These are phyloP conservation scores for Gamsiella multidivaricata DNA, from an alignment of 192 early-diverging fungal genomes.

Conservation along the genomic window DNA sequence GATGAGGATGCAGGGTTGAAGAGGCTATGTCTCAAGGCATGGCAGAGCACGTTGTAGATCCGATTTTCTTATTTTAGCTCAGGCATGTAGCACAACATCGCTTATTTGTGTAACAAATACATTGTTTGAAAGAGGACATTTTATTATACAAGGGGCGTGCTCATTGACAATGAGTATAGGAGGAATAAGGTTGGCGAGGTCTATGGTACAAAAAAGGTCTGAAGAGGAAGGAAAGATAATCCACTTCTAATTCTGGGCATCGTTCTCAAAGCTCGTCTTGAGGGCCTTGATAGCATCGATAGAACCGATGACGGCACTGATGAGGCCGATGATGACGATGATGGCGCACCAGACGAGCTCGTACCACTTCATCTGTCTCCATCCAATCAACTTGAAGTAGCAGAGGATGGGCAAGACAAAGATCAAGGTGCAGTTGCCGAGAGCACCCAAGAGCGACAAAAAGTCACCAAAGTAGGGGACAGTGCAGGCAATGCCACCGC, in stretches of 20 bases:
- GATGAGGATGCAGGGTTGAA: slow-evolving; percentile 35
- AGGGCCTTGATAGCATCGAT: slow-evolving; percentile 72
- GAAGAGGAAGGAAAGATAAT: not conserved
- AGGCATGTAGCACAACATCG: too few species aligned
- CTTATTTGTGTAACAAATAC: not conserved
- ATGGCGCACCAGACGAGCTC: slow-evolving; percentile 64
- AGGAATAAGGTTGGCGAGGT: too few species aligned
- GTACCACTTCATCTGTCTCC: slow-evolving; percentile 58
- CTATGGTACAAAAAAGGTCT: too few species aligned
- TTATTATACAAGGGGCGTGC: slow-evolving; percentile 6
- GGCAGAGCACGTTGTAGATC: slow-evolving; percentile 9
- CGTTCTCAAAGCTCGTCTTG: slow-evolving; percentile 51
- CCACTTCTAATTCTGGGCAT: not conserved
- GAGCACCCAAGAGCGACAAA: slow-evolving; percentile 85
- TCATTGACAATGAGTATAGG: too few species aligned
- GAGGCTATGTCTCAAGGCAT: slow-evolving; percentile 22
- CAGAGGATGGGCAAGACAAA: slow-evolving; percentile 86
- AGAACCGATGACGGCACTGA: slow-evolving; percentile 73
- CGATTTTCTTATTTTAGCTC: not conserved
- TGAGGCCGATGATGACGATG: slow-evolving; percentile 69
- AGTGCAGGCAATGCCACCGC: slow-evolving; percentile 69
- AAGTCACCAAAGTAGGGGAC: slow-evolving; percentile 86
- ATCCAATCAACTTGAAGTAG: slow-evolving; percentile 80
- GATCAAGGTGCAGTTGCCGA: slow-evolving; percentile 82
- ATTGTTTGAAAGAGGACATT: too few species aligned